These are phyloP conservation scores for Cytospora schulzeri DNA, from an alignment of 2,329 filamentous ascomycete species.

Conservation along the genomic window DNA sequence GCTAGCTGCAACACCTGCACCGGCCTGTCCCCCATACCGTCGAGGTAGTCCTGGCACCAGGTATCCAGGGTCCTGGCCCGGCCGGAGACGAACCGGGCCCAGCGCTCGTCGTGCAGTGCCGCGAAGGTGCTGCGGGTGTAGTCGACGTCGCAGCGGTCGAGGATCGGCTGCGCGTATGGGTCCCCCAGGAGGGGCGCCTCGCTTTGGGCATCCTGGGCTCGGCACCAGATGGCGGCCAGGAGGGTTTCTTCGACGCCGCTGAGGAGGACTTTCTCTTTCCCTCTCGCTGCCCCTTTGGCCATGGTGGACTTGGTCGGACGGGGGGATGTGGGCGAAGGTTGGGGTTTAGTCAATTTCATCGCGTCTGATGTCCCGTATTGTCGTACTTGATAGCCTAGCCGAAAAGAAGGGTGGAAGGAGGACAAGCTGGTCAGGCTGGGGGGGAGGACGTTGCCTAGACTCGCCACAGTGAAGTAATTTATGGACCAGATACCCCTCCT, in stretches of 20 bases:
- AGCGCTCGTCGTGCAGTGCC: conserved; percentile 3
- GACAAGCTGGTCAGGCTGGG: neutral
- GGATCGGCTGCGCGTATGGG: conserved; percentile 6
- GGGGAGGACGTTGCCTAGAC: neutral
- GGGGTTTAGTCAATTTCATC: neutral
- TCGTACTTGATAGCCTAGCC: neutral
- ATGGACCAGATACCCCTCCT: neutral
- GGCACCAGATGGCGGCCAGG: neutral
- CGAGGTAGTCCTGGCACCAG: conserved; percentile 17
- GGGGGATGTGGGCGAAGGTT: neutral
- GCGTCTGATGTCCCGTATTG: neutral
- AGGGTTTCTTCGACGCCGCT: neutral
- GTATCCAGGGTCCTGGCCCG: conserved; percentile 11
- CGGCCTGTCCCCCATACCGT: neutral
- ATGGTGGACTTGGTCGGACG: neutral
- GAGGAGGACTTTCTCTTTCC: neutral
- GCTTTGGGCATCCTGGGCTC: conserved; percentile 1
- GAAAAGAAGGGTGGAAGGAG: neutral
- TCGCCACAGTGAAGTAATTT: neutral
- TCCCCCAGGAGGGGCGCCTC: conserved; percentile 9
- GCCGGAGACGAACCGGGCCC: conserved; percentile 13
- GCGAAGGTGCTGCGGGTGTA: neutral
- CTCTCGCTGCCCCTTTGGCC: neutral
- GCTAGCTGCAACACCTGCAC: conserved; percentile 19
- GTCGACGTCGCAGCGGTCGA: conserved; percentile 6